These are phyloP conservation scores for Adenanthera pavonina DNA, from an alignment of 306 rosid genomes.

Conservation along the genomic window DNA sequence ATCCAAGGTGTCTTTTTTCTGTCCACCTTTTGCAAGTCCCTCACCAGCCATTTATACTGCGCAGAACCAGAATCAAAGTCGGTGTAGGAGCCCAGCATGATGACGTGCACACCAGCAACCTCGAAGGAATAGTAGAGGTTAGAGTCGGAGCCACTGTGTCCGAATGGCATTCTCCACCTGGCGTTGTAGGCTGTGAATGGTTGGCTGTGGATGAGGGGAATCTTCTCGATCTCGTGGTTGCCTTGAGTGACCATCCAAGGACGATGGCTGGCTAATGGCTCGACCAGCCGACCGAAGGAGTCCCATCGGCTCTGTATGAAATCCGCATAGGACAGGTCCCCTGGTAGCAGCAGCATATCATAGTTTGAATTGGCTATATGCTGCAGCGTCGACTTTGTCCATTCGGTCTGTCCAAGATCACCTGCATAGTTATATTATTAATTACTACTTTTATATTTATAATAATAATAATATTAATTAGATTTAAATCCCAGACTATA, in stretches of 20 bases:
- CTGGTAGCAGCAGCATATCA: slow-evolving; percentile 76
- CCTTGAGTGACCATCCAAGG: slow-evolving; percentile 98
- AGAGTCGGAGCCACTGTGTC: slow-evolving; percentile 72
- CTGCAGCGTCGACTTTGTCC: slow-evolving; percentile 71
- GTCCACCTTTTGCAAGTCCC: slow-evolving; percentile 59
- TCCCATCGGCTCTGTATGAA: slow-evolving; percentile 58
- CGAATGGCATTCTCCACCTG: slow-evolving; percentile 82
- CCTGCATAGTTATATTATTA: slow-evolving; percentile 44
- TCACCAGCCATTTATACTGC: slow-evolving; percentile 72
- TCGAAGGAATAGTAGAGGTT: slow-evolving; percentile 86
- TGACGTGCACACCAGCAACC: slow-evolving; percentile 67
- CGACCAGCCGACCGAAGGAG: slow-evolving; percentile 76
- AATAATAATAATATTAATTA: not conserved
- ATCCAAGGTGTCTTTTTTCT: slow-evolving; percentile 74
- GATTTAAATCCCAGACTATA: not conserved
- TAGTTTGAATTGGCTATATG: slow-evolving; percentile 56
- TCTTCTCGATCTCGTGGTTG: slow-evolving; percentile 77
- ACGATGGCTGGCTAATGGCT: slow-evolving; percentile 75
- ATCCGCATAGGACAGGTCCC: slow-evolving; percentile 86
- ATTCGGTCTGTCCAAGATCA: slow-evolving; percentile 89
- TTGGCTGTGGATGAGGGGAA: slow-evolving; percentile 37
- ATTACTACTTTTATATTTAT: not conserved
- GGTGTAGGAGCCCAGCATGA: slow-evolving; percentile 87
- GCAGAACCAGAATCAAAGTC: slow-evolving; percentile 55
- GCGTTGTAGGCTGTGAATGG: slow-evolving; percentile 85